Evolutionary conservation across 2,329 filamentous ascomycete genomes (phyloP), one percentile per base, ranked within the genome.

Genomic region (Colletotrichum cordylinicola): DNA sequence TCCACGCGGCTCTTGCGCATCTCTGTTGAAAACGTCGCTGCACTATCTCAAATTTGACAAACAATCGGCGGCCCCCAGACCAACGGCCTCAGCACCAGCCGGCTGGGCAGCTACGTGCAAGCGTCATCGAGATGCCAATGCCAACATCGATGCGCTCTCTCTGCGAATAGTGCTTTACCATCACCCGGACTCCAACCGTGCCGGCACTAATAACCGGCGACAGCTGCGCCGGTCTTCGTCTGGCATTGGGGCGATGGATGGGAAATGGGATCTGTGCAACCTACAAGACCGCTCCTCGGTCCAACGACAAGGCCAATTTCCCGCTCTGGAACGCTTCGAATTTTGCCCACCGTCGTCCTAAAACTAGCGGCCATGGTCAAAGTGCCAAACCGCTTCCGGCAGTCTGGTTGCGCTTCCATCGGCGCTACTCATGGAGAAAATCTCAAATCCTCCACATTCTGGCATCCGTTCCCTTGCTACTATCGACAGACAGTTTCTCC

Each of bases 401-500:
- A 10, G 37, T 18, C 43, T 29, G 62, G 56, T 61, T 68, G 60
- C 70, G 29, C 71, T 61, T 55, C 27, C 67, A 74, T 75, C 65
- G 74, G 70, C 70, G 74, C 74, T 72, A 73, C 48, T 67, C 56
- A 39, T 37, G 39, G 55, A 58, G 73, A 65, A 64, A 75, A 72
- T 72, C 43, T 75, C 69, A 75, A 67, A 68, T 73, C 68, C 61
- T 75, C 72, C 72, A 67, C 70, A 64, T n/a, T 56, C 56, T 60
- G 24, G 33, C 70, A 29, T 21, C 64, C 33, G 58, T 43, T 33
- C 56, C 64, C 58, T 61, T 72, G 61, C n/a, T 67, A 33, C 62
- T 52, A 65, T 73, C 37, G 43, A 64, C 64, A 68, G 43, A 75
- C 48, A 58, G 39, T 67, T 39, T 58, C 39, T 35, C n/a, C 29